Conservation (phyloP, 2,329 filamentous ascomycete species). For the Torrubiella hemipterigena region DNA sequence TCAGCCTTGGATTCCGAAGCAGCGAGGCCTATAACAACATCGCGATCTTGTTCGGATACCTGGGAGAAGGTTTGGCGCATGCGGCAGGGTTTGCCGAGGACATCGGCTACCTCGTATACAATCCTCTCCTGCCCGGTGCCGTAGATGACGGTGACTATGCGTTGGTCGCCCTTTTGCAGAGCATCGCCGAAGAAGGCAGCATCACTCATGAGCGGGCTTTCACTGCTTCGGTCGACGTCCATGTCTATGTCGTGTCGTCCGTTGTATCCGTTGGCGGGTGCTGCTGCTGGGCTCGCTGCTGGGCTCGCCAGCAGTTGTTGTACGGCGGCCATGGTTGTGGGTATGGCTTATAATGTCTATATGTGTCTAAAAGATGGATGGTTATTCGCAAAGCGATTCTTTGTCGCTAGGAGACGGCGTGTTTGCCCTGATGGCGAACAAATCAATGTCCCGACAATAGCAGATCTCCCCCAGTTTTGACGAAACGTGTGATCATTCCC, state of each 20-base stretch:
- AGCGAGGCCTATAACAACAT: slow-evolving; percentile 56
- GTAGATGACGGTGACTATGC: slow-evolving; percentile 56
- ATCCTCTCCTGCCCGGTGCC: slow-evolving; percentile 62
- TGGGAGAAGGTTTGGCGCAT: slow-evolving; percentile 43
- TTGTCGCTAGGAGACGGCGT: not conserved
- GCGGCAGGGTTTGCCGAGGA: slow-evolving; percentile 61
- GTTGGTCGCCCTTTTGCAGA: slow-evolving; percentile 39
- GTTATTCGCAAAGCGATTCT: not conserved
- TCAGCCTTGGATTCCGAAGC: slow-evolving; percentile 44
- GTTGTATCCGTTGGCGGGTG: slow-evolving; percentile 12
- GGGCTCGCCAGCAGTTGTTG: slow-evolving; percentile 23
- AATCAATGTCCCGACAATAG: too few relatives aligned
- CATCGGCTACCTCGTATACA: slow-evolving; percentile 63
- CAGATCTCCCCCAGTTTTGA: too few relatives aligned
- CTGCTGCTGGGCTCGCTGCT: slow-evolving; percentile 17
- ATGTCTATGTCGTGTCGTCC: slow-evolving; percentile 10
- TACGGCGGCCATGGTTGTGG: slow-evolving; percentile 22
- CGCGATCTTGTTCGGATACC: slow-evolving; percentile 40
- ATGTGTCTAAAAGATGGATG: not conserved
- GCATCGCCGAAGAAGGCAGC: slow-evolving; percentile 31
- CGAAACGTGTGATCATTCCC: too few relatives aligned
- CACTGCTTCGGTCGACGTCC: slow-evolving; percentile 22
- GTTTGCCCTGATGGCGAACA: not conserved
- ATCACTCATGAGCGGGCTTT: slow-evolving; percentile 20
- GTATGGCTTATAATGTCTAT: not conserved